These are phyloP conservation scores for Stromatinia cepivora DNA, from an alignment of 2,329 filamentous ascomycete species.

Conservation along the genomic window DNA sequence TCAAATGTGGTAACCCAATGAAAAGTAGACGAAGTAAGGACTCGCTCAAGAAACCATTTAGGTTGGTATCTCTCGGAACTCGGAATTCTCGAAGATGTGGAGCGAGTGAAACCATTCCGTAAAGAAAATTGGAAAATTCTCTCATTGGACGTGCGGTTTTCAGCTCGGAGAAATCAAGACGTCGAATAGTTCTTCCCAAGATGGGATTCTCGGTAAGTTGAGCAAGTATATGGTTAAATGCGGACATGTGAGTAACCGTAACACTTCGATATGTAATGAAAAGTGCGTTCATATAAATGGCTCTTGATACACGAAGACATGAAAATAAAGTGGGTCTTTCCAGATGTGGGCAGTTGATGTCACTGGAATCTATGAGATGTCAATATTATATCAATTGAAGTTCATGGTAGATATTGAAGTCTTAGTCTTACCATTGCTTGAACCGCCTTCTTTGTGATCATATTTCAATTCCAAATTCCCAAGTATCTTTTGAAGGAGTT, in stretches of 20 bases:
- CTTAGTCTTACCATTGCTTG: background rate
- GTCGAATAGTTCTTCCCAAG: slow-evolving; percentile 70
- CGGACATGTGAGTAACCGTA: slow-evolving; percentile 75
- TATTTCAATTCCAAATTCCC: slow-evolving; percentile 6
- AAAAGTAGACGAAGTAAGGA: slow-evolving; percentile 43
- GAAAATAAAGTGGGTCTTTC: slow-evolving; percentile 70
- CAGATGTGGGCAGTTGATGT: slow-evolving; percentile 47
- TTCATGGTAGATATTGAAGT: background rate
- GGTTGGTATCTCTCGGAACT: slow-evolving; percentile 40
- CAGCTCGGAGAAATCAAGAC: slow-evolving; percentile 54
- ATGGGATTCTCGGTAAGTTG: slow-evolving; percentile 65
- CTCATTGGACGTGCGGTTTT: slow-evolving; percentile 2
- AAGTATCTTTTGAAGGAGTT: slow-evolving; percentile 62
- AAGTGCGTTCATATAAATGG: slow-evolving; percentile 68
- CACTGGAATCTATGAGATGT: slow-evolving; percentile 1
- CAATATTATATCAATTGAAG: background rate
- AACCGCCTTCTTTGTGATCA: slow-evolving; percentile 3
- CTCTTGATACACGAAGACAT: slow-evolving; percentile 67
- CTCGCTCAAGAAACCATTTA: slow-evolving; percentile 50
- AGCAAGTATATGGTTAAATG: slow-evolving; percentile 62
- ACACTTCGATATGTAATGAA: slow-evolving; percentile 74
- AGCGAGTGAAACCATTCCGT: slow-evolving; percentile 22
- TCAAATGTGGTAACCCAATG: slow-evolving; percentile 6
- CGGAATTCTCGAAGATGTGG: slow-evolving; percentile 69
- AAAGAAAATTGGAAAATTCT: slow-evolving; percentile 15